phyloP scores from a whole-genome alignment of 148 eudicot genomes.

The Camellia japonica region DNA sequence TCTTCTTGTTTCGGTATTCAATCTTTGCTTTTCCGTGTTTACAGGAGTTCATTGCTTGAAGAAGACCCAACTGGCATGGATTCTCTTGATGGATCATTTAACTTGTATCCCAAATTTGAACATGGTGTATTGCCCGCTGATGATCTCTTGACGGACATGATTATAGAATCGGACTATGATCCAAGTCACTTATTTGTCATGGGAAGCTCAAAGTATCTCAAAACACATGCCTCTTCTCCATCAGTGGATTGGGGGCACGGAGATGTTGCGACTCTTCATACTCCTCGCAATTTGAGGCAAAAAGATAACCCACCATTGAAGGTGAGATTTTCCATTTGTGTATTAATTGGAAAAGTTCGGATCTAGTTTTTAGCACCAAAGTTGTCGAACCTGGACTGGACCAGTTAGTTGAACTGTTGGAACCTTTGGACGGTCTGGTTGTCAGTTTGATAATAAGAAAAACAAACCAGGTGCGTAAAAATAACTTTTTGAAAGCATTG shows the following conservation, averaged over 20 bases:
- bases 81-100: slow-evolving; percentile 21
- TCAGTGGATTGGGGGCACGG: slow-evolving; percentile 23
- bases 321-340: slow-evolving; percentile 44
- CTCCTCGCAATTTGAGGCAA: slow-evolving; percentile 20
- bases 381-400: slow-evolving; percentile 16
- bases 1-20: slow-evolving; percentile 6
- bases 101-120: slow-evolving; percentile 34
- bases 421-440: slow-evolving; percentile 9
- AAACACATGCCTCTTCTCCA: slow-evolving; percentile 35
- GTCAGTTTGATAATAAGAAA: neutral
- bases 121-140: slow-evolving; percentile 29
- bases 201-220: slow-evolving; percentile 31
- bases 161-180: slow-evolving; percentile 24
- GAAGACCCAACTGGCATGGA: slow-evolving; percentile 37
- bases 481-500: neutral
- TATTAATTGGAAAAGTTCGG: neutral
- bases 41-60: slow-evolving; percentile 59
- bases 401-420: slow-evolving; percentile 8
- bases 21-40: slow-evolving; percentile 6
- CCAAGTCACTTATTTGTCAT: slow-evolving; percentile 29
- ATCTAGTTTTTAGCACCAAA: neutral
- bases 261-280: slow-evolving; percentile 12
- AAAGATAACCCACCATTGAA: slow-evolving; percentile 27
- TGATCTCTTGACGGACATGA: slow-evolving; percentile 24
- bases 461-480: slow-evolving; percentile 10